phyloP scores from a whole-genome alignment of 2,329 filamentous ascomycete species.

The Mycosphaerella arachidis region DNA sequence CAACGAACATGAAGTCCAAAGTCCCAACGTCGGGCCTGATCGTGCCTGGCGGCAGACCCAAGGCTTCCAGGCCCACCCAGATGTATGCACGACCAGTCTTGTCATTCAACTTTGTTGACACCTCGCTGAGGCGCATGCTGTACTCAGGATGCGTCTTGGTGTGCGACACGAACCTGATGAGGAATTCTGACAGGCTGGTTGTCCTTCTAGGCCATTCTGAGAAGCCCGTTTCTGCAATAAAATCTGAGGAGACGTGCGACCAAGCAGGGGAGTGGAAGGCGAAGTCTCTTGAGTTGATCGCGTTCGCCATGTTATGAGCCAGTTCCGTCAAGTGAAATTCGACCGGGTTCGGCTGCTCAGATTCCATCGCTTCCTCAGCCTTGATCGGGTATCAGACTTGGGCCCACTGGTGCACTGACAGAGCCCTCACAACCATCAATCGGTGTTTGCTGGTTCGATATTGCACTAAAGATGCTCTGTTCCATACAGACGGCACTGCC shows the following conservation, averaged over 20 bases:
- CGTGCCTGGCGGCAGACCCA: background rate
- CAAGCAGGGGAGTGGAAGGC: background rate
- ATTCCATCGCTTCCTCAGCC: background rate
- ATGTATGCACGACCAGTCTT: background rate
- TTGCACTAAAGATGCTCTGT: background rate
- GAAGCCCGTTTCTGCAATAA: background rate
- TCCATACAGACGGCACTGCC: background rate
- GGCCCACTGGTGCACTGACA: no score
- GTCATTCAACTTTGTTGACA: background rate
- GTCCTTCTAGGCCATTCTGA: background rate
- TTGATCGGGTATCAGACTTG: background rate
- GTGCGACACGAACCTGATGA: background rate
- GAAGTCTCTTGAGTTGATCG: background rate
- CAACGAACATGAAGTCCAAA: background rate
- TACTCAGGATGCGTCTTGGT: background rate
- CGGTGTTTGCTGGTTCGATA: background rate
- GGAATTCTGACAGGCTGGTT: background rate
- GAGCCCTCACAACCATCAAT: background rate
- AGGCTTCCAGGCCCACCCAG: background rate
- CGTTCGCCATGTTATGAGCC: background rate
- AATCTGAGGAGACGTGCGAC: background rate
- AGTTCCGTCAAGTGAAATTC: background rate
- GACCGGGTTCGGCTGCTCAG: background rate
- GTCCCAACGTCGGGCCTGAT: background rate
- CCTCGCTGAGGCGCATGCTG: background rate